A percentile compares a stretch with the other conserved stretches of the same genome.
phyloP scores from a whole-genome alignment of 2,329 filamentous ascomycete genomes.

The Exserohilum rostratum region DNA sequence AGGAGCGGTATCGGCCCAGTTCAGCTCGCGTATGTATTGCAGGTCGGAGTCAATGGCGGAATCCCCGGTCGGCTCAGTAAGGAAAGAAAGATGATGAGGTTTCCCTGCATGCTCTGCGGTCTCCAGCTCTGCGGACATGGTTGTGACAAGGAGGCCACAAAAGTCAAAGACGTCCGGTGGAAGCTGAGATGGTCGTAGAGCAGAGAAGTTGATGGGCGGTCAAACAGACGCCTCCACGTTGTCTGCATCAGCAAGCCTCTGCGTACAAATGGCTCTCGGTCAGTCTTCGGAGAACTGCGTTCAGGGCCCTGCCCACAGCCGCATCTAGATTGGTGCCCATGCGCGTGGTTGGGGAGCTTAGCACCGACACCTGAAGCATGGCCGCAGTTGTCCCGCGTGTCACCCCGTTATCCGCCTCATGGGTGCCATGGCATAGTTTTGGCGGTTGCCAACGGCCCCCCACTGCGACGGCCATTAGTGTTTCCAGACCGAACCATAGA shows the following conservation, averaged over 20 bases:
- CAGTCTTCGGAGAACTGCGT: background rate
- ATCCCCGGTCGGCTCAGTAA: constrained; percentile 2
- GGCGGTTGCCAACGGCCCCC: background rate
- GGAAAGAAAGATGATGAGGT: constrained; percentile 2
- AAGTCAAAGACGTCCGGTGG: background rate
- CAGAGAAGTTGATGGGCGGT: background rate
- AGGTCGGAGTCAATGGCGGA: constrained; percentile 4
- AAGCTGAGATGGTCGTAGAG: background rate
- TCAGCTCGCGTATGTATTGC: constrained; percentile 1
- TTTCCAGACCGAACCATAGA: background rate
- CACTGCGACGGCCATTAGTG: background rate
- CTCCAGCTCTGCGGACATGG: constrained; percentile 1
- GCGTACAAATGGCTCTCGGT: constrained; percentile 1
- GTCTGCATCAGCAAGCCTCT: background rate
- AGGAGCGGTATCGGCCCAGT: constrained; percentile 4
- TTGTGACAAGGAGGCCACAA: background rate
- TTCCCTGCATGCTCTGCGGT: background rate
- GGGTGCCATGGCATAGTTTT: background rate
- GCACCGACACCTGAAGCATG: constrained; percentile 1
- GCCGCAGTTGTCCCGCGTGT: constrained; percentile 1
- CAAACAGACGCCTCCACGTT: background rate
- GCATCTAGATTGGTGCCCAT: background rate
- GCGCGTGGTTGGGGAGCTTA: background rate
- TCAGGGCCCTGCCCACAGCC: background rate
- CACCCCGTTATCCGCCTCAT: background rate